Percentiles rank a stretch among this genome's conserved stretches.
Conservation (phyloP, 78 protist genomes). For the Guillardia theta region DNA sequence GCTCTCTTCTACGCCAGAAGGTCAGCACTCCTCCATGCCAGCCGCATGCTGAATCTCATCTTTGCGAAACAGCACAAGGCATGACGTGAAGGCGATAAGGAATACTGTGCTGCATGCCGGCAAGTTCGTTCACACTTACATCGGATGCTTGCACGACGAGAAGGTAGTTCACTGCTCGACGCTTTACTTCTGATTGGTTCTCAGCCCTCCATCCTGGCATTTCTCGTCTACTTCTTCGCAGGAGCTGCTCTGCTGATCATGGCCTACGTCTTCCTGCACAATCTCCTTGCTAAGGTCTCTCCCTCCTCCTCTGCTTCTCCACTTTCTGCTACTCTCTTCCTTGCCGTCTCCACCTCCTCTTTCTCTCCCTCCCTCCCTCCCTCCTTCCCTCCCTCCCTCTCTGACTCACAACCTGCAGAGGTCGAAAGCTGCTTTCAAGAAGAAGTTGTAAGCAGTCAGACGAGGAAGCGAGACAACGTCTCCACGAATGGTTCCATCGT, state of each 20-base stretch:
- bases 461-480: too few relatives aligned
- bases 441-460: background rate
- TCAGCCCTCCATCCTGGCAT: background rate
- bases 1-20: background rate
- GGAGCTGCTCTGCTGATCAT: conserved; percentile 1
- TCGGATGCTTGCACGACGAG: conserved; percentile 11
- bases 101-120: background rate
- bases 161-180: background rate
- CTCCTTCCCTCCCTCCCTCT: background rate
- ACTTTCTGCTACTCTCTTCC: background rate
- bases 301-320: too few relatives aligned
- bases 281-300: background rate
- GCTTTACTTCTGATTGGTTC: background rate
- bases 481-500: too few relatives aligned
- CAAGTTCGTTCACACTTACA: background rate
- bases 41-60: background rate
- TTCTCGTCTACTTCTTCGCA: conserved; percentile 1
- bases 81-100: background rate
- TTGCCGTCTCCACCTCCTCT: background rate
- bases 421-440: background rate
- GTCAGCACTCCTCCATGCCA: background rate
- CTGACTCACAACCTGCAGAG: background rate
- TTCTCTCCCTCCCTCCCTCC: background rate
- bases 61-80: background rate
- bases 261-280: conserved; percentile 14